Base-by-base conservation (phyloP, 192 early-diverging fungal species). In the Coemansia sp. region DNA sequence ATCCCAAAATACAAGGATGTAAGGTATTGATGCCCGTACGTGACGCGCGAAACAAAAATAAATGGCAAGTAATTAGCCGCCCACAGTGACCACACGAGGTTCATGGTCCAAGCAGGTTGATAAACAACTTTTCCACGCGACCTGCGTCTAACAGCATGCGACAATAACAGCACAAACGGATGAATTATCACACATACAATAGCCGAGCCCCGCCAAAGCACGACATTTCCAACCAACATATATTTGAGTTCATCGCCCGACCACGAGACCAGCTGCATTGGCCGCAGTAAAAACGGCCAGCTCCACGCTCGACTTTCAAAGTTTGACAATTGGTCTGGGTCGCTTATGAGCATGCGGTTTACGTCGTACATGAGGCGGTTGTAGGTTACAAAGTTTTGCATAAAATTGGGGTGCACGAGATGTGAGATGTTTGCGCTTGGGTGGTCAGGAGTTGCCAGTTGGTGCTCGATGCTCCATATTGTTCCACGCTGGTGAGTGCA, bases 341-440 rank as follows among this genome's bases (percentile, higher is more conserved):
- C 92, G 1, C 91, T 90, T 41, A 91, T 82, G 38, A 98, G 77
- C 32, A 93, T 94, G 60, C 96, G 92, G 82, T 98, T 98, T 5
- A 91, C 85, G 1, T 89, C 89, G 89, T 89, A 92, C 96, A 98
- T 98, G n/a, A 90, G 90, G 15, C 92, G 87, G 64, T 95, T 97
- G 60, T 95, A 78, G 50, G 94, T 88, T 60, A 88, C 83, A 70
- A 94, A 90, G 60, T 93, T 88, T 32, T 83, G 79, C 55, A 88
- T 72, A 69, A 97, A 96, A 12, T n/a, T n/a, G 2, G 41, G 14
- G 3, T n/a, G 41, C 15, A n/a, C 41, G 15, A 45, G 41, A 2
- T 45, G 41, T 9, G 41, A 45, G 4, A 45, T 45, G 41, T 45
- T 45, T 45, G 41, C 14, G 11, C 4, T n/a, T 12, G 41, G 41